phyloP scores from a whole-genome alignment of 192 early-diverging fungal genomes.

The Coemansia sp. region DNA sequence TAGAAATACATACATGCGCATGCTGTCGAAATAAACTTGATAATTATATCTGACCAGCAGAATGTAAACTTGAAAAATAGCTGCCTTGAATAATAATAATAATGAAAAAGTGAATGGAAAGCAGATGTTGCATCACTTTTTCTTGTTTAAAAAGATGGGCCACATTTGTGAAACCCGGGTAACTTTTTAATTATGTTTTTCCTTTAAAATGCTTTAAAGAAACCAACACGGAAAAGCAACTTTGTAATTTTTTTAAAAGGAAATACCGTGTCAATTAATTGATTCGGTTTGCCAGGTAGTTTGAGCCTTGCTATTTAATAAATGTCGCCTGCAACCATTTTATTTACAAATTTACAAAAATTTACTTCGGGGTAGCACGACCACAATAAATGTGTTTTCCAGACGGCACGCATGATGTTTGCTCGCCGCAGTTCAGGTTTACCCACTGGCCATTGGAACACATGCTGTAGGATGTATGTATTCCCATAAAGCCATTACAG shows the following conservation, averaged over 20 bases:
- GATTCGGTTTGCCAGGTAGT: too few relatives aligned
- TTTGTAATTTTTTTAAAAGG: background rate
- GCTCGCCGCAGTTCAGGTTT: background rate
- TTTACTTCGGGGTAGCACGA: background rate
- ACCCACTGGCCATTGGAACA: background rate
- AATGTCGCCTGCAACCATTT: too few relatives aligned
- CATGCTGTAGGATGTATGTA: background rate
- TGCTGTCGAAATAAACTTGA: background rate
- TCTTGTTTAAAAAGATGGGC: background rate
- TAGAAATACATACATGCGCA: background rate
- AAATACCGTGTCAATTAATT: background rate
- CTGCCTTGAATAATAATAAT: background rate
- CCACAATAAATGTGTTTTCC: background rate
- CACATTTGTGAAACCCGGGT: background rate
- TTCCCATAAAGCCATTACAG: background rate
- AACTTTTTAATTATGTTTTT: background rate
- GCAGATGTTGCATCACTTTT: background rate
- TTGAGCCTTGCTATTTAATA: too few relatives aligned
- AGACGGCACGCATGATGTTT: background rate
- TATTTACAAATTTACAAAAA: too few relatives aligned
- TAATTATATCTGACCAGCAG: background rate
- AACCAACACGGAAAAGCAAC: background rate
- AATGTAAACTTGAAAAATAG: background rate
- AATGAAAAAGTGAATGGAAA: background rate
- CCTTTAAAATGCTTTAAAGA: background rate